Conservation (phyloP, 129 eudicot species). For the Lactuca sativa region DNA sequence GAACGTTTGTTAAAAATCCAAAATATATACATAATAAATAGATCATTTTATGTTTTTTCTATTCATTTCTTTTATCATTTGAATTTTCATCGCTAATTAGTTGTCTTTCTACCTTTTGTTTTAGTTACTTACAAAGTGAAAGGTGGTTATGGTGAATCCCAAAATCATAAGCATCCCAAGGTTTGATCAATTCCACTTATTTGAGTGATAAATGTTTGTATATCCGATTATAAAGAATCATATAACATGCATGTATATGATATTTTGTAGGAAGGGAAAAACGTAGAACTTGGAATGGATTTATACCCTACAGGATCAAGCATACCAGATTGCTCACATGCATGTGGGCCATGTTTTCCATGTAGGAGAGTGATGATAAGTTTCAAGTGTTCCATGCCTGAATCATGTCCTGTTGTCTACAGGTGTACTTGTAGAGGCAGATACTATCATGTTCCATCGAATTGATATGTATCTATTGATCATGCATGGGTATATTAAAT, state of each 20-base stretch:
- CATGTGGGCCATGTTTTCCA: slow-evolving; percentile 86
- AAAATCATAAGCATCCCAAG: slow-evolving; percentile 29
- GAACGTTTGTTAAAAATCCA: background rate
- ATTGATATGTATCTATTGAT: slow-evolving; percentile 22
- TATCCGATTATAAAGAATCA: background rate
- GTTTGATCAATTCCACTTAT: slow-evolving; percentile 25
- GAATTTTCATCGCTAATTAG: background rate
- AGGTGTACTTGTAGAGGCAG: slow-evolving; percentile 82
- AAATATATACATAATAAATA: background rate
- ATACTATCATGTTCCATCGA: slow-evolving; percentile 91
- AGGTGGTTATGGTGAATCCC: slow-evolving; percentile 32
- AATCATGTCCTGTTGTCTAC: slow-evolving; percentile 89
- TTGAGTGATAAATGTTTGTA: background rate
- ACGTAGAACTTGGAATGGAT: slow-evolving; percentile 62
- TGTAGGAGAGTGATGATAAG: slow-evolving; percentile 93
- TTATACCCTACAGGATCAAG: slow-evolving; percentile 89
- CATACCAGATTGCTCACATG: slow-evolving; percentile 89
- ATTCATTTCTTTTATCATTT: background rate
- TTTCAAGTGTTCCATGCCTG: slow-evolving; percentile 65
- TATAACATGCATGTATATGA: background rate
- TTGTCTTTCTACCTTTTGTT: slow-evolving; percentile 6
- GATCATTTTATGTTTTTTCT: background rate
- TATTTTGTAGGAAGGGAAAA: slow-evolving; percentile 27
- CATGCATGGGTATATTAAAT: background rate
- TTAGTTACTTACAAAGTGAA: slow-evolving; percentile 45